Conservation (phyloP, 768 basidiomycete genomes). For the Russula griseocarnosa region DNA sequence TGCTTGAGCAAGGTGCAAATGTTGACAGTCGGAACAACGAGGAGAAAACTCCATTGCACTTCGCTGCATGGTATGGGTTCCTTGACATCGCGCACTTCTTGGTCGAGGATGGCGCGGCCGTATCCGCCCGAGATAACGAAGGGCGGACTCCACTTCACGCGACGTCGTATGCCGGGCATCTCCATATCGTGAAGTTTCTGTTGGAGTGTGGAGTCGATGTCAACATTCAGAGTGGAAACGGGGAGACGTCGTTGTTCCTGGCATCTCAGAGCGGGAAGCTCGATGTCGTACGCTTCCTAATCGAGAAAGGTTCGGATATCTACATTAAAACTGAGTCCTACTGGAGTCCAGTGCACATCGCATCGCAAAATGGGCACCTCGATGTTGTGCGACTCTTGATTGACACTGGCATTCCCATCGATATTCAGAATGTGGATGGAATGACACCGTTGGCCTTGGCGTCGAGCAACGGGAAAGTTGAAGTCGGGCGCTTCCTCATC, state of each 20-base stretch:
- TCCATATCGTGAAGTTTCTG: not conserved
- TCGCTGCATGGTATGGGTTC: not conserved
- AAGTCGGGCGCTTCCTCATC: not conserved
- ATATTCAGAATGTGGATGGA: not conserved
- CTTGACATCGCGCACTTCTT: not conserved
- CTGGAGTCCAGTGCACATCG: not conserved
- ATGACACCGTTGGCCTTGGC: not conserved
- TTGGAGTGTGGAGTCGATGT: not conserved
- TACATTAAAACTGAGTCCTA: not conserved
- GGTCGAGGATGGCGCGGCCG: not conserved
- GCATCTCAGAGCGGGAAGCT: not conserved
- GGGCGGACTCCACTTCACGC: not conserved
- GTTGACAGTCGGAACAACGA: not conserved
- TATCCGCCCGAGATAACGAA: not conserved
- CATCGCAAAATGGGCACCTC: not conserved
- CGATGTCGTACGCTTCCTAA: not conserved
- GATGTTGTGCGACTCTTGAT: not conserved
- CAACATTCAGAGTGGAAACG: not conserved
- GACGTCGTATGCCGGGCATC: not conserved
- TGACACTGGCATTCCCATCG: not conserved
- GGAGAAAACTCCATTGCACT: not conserved
- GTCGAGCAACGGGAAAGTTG: not conserved
- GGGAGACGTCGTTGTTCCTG: not conserved
- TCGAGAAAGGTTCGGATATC: not conserved
- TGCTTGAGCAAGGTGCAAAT: not conserved